Evolutionary conservation across 179 eudicot species (phyloP).

Genomic region (Actinidia arguta): DNA sequence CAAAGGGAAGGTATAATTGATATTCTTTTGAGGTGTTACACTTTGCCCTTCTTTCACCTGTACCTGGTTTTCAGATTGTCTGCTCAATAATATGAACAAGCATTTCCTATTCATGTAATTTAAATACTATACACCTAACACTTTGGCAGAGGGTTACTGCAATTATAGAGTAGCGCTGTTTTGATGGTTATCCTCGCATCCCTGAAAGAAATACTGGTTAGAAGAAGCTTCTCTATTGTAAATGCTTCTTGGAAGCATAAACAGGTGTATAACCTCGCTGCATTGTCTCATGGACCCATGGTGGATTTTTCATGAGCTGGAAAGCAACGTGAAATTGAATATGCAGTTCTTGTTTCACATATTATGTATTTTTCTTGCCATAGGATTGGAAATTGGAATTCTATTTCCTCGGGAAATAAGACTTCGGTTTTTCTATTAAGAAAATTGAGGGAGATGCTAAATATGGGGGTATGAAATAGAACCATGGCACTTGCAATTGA

Average conservation of each 20-base stretch:
- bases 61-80: neutral
- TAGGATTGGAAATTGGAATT: neutral
- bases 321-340: neutral
- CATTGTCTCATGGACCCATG: neutral
- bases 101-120: neutral
- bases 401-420: neutral
- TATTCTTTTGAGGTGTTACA: neutral
- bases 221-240: neutral
- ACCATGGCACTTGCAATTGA: neutral
- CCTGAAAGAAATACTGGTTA: neutral
- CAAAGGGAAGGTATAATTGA: conserved; percentile 66
- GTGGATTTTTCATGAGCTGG: neutral
- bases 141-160: neutral
- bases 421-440: neutral
- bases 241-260: neutral
- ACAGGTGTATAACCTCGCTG: neutral
- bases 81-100: neutral
- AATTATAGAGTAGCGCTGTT: neutral
- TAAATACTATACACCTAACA: neutral
- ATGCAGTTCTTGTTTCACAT: neutral
- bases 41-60: neutral
- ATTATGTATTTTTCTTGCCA: neutral
- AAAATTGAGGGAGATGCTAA: neutral
- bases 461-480: neutral
- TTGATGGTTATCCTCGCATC: neutral